These are phyloP conservation scores for Cryptococcus amylolentus DNA, from an alignment of 1,284 basidiomycete species.

Conservation along the genomic window DNA sequence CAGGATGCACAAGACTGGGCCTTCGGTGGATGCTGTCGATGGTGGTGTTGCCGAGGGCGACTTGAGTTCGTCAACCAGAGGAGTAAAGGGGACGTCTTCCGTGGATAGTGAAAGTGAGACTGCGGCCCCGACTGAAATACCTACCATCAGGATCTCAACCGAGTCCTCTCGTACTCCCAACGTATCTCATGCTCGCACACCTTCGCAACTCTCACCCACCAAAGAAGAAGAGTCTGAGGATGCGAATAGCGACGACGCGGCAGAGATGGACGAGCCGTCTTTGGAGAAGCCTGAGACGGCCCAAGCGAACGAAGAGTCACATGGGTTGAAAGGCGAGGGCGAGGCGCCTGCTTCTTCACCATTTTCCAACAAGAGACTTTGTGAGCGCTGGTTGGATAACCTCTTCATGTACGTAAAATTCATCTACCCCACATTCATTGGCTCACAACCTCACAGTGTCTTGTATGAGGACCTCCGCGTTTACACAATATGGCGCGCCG, in stretches of 20 bases:
- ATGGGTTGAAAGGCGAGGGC: conserved; percentile 47
- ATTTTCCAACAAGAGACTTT: conserved; percentile 93
- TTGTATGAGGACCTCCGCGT: conserved; percentile 79
- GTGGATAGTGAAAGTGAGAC: conserved; percentile 7
- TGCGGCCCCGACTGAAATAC: conserved; percentile 55
- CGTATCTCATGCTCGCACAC: conserved; percentile 9
- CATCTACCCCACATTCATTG: not conserved
- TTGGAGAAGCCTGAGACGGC: conserved; percentile 49
- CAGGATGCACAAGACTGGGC: conserved; percentile 61
- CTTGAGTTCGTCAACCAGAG: conserved; percentile 57
- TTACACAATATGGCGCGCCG: conserved; percentile 98
- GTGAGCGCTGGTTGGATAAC: conserved; percentile 95
- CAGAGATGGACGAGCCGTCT: conserved; percentile 46
- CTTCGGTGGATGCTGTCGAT: conserved; percentile 63
- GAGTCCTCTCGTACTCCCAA: conserved; percentile 60
- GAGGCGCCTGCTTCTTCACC: conserved; percentile 62
- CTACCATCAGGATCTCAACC: conserved; percentile 83
- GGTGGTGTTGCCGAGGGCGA: conserved; percentile 38
- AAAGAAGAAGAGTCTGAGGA: conserved; percentile 1
- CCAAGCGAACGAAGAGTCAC: conserved; percentile 36
- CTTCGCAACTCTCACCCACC: not conserved
- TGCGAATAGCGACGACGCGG: conserved; percentile 35
- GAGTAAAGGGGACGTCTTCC: conserved; percentile 16
- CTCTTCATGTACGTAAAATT: conserved; percentile 68
- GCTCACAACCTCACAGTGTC: not conserved